Conservation (phyloP, 2,329 filamentous ascomycete species). For the Stemphylium beticola region DNA sequence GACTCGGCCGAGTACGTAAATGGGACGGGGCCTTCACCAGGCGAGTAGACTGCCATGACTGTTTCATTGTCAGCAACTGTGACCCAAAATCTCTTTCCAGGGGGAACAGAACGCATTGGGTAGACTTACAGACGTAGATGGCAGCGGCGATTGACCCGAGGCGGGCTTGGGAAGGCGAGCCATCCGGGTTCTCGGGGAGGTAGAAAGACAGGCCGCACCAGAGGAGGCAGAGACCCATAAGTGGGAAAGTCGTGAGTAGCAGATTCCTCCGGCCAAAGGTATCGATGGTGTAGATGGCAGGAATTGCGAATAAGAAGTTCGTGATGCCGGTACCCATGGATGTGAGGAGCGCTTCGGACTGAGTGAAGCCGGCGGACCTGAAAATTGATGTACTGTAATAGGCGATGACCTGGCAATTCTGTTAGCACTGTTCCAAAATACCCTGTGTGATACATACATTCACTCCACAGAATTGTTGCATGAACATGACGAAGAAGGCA, state of each 20-base stretch:
- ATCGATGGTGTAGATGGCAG: conserved; percentile 53
- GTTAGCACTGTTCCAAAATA: neutral
- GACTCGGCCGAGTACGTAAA: conserved; percentile 52
- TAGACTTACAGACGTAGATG: conserved; percentile 10
- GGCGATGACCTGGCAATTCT: conserved; percentile 26
- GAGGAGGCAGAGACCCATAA: conserved; percentile 52
- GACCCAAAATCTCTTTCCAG: neutral
- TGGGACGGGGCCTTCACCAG: conserved; percentile 39
- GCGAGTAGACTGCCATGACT: conserved; percentile 54
- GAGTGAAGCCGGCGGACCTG: conserved; percentile 42
- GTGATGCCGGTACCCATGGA: conserved; percentile 55
- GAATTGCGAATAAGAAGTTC: conserved; percentile 55
- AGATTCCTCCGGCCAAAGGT: conserved; percentile 54
- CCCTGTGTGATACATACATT: conserved; percentile 1
- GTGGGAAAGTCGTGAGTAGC: conserved; percentile 54
- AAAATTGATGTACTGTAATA: conserved; percentile 41
- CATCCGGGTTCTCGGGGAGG: conserved; percentile 23
- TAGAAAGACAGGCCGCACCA: conserved; percentile 40
- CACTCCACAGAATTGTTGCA: conserved; percentile 46
- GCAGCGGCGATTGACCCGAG: conserved; percentile 44
- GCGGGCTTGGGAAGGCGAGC: conserved; percentile 23
- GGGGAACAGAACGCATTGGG: neutral
- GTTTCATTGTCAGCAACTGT: neutral
- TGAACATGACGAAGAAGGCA: conserved; percentile 47
- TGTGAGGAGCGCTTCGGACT: conserved; percentile 45